Conservation (phyloP, 768 basidiomycete species). For the Neoboletus subvelutipes region DNA sequence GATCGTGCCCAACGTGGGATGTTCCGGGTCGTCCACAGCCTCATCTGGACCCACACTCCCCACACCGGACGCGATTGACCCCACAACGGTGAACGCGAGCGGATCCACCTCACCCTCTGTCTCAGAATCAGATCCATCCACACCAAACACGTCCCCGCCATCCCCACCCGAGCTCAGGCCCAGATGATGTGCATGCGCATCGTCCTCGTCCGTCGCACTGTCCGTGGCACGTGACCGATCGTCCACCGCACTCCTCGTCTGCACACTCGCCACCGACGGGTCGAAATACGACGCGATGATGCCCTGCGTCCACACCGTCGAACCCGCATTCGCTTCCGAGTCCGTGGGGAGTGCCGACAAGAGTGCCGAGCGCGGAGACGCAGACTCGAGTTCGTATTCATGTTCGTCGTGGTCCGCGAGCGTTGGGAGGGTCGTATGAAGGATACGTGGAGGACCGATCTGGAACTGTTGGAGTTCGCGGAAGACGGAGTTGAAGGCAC, state of each 20-base stretch:
- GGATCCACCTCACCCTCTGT: conserved; percentile 40
- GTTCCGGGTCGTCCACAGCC: conserved; percentile 31
- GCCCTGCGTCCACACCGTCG: conserved; percentile 65
- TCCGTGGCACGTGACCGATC: conserved; percentile 29
- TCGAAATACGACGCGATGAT: conserved; percentile 59
- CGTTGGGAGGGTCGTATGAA: conserved; percentile 18
- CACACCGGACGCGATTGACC: conserved; percentile 23
- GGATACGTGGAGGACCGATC: conserved; percentile 37
- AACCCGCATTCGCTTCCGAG: conserved; percentile 45
- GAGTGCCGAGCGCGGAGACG: conserved; percentile 30
- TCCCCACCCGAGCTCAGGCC: not conserved
- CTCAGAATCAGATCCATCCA: conserved; percentile 30
- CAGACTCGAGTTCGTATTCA: conserved; percentile 24
- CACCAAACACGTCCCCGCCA: conserved; percentile 10
- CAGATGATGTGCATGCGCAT: not conserved
- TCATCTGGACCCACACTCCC: conserved; percentile 28
- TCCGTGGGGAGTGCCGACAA: conserved; percentile 27
- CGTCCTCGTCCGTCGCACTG: conserved; percentile 17
- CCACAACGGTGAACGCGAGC: conserved; percentile 27
- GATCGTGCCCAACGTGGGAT: conserved; percentile 71
- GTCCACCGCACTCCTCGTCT: conserved; percentile 26
- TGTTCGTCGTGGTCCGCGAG: conserved; percentile 15
- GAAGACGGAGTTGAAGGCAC: conserved; percentile 68
- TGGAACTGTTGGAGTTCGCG: conserved; percentile 63
- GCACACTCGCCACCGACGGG: conserved; percentile 29